These are phyloP conservation scores for Podosphaera xanthii DNA, from an alignment of 2,329 filamentous ascomycete species.

Conservation along the genomic window DNA sequence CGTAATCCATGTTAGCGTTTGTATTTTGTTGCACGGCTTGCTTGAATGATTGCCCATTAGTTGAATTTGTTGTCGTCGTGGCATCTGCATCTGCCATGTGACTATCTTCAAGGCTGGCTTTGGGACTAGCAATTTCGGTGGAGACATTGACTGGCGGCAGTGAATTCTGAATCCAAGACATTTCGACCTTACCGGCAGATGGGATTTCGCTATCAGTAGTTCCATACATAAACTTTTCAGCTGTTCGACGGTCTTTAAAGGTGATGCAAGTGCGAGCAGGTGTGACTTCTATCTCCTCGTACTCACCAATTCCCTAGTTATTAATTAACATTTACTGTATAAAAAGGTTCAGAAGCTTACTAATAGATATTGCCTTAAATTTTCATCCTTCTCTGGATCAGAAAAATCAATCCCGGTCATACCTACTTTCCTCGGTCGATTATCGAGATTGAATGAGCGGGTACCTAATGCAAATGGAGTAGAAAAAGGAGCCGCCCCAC, in stretches of 20 bases:
- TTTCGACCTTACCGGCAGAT: slow-evolving; percentile 38
- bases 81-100: slow-evolving; percentile 15
- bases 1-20: slow-evolving; percentile 18
- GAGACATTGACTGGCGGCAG: slow-evolving; percentile 10
- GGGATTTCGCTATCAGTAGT: slow-evolving; percentile 34
- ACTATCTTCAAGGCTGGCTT: slow-evolving; percentile 5
- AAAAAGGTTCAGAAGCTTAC: slow-evolving; percentile 22
- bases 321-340: slow-evolving; percentile 1
- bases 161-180: slow-evolving; percentile 32
- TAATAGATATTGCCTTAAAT: slow-evolving; percentile 46
- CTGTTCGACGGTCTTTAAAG: slow-evolving; percentile 46
- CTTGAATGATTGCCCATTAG: not conserved
- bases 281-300: slow-evolving; percentile 30
- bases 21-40: slow-evolving; percentile 6
- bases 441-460: slow-evolving; percentile 44
- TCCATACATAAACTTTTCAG: slow-evolving; percentile 45
- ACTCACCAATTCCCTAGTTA: slow-evolving; percentile 35
- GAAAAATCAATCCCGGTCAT: slow-evolving; percentile 42
- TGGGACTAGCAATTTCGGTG: slow-evolving; percentile 2
- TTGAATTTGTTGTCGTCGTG: slow-evolving; percentile 9
- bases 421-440: slow-evolving; percentile 45
- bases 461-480: slow-evolving; percentile 9
- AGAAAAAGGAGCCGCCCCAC: slow-evolving; percentile 19
- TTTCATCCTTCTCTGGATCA: slow-evolving; percentile 38
- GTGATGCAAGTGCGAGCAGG: slow-evolving; percentile 28